Base-by-base conservation (phyloP, 371 early-diverging fungal genomes). In the Massospora cicadina region DNA sequence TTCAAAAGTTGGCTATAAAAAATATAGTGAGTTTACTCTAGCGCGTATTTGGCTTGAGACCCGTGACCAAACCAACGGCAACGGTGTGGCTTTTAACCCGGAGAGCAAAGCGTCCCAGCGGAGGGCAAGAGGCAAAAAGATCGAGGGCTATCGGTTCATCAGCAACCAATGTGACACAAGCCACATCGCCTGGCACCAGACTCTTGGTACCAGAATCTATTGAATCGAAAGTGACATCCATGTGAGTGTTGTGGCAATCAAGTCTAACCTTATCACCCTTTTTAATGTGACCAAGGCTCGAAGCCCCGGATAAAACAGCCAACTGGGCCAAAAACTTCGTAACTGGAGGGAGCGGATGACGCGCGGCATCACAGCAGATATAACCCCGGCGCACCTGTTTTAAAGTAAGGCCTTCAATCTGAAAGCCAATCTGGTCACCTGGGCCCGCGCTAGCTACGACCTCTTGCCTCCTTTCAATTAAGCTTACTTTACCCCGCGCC, bases 371-470 rank as follows among this genome's bases (percentile, higher is more conserved):
- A 71, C 90, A 90, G 82, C 87, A 86, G 79, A 95, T 93, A 81
- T 85, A 82, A 76, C 95, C 97, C 85, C 94, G 91, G 71, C 92
- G 91, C 81, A 93, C 89, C 74, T 92, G 91, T 87, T 90, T 91
- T 79, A 90, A 89, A 68, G 91, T 90, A 55, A 92, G 90, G 88
- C 90, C 90, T 90, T 90, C 91, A 78, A 94, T 88, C 89, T 91
- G 91, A 89, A 95, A 92, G 72, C 93, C 93, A 71, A 94, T 93
- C 84, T 91, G 91, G 89, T 95, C 96, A 71, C 96, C 96, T 75
- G 96, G 92, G 62, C 43, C 43, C 17, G 43, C 43, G 43, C 43
- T 10, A 43, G 43, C 17, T 5, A 43, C 17, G 17, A 5, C 17
- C 17, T 43, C 43, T 43, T 43, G 43, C 43, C 43, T 43, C 43